Percentiles rank a stretch among this genome's conserved stretches.
phyloP scores from a whole-genome alignment of 257 asterid species.

The Anisodus tanguticus region DNA sequence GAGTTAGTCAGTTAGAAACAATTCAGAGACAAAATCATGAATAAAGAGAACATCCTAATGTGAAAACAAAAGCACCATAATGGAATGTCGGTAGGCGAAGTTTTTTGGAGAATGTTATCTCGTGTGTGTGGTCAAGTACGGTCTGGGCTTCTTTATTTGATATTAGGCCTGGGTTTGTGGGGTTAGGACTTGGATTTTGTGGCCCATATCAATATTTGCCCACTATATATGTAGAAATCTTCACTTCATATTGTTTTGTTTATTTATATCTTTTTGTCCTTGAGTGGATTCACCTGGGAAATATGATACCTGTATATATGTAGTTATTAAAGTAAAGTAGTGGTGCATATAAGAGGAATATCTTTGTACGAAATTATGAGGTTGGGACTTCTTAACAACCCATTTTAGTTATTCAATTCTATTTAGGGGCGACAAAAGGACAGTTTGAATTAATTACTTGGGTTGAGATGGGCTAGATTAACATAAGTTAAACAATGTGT shows the following conservation, averaged over 20 bases:
- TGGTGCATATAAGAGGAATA: neutral
- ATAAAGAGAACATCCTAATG: neutral
- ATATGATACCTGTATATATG: neutral
- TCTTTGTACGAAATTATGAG: neutral
- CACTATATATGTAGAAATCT: neutral
- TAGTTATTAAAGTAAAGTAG: neutral
- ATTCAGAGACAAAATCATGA: constrained; percentile 2
- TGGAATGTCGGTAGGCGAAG: constrained; percentile 27
- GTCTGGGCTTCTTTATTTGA: neutral
- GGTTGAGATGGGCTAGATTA: neutral
- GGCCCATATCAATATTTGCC: constrained; percentile 26
- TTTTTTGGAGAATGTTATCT: constrained; percentile 16
- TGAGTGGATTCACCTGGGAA: neutral
- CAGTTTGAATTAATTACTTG: neutral
- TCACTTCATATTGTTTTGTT: neutral
- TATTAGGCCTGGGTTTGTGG: constrained; percentile 14
- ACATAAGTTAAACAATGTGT: neutral
- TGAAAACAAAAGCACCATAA: constrained; percentile 21
- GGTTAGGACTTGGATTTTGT: constrained; percentile 17
- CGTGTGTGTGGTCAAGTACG: neutral
- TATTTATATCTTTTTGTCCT: neutral
- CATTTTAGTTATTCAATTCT: neutral
- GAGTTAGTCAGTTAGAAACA: neutral
- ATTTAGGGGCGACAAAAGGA: neutral
- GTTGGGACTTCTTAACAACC: neutral